Evolutionary conservation across 768 basidiomycete genomes (phyloP).

Genomic region (Trametes sanguinea): DNA sequence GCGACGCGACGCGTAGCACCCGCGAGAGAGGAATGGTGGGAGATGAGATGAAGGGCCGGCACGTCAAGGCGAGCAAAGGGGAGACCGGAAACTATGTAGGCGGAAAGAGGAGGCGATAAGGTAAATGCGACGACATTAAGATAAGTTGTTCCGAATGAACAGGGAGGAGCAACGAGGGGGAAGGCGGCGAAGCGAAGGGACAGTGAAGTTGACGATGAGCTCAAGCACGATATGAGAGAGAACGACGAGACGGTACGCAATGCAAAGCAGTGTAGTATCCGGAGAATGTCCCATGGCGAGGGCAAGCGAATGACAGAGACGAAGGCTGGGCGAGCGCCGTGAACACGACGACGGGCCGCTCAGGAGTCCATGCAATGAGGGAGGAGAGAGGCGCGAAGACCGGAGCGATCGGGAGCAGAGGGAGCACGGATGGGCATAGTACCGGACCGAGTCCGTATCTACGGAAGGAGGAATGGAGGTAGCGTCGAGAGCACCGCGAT

Average conservation of each 20-base stretch:
- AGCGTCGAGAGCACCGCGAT: background rate
- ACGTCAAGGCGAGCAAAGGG: background rate
- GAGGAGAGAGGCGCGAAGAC: background rate
- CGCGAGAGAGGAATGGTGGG: background rate
- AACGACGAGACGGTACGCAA: background rate
- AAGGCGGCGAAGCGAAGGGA: background rate
- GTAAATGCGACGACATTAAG: conserved; percentile 18
- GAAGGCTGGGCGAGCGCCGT: background rate
- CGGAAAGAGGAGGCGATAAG: conserved; percentile 14
- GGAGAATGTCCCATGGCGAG: conserved; percentile 11
- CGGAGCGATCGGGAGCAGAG: background rate
- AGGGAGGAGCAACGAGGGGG: background rate
- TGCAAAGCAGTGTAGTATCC: conserved; percentile 11
- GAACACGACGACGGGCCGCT: conserved; percentile 1
- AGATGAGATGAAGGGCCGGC: background rate
- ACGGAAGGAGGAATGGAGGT: background rate
- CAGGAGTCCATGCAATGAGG: conserved; percentile 1
- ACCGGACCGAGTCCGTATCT: conserved; percentile 4
- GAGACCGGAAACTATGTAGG: background rate
- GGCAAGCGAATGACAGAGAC: background rate
- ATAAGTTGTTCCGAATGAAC: background rate
- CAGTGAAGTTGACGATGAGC: background rate
- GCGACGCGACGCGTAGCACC: background rate
- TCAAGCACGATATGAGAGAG: conserved; percentile 1
- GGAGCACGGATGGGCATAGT: background rate